phyloP scores from a whole-genome alignment of 495 filamentous ascomycete genomes.

The Xylaria intraflava region DNA sequence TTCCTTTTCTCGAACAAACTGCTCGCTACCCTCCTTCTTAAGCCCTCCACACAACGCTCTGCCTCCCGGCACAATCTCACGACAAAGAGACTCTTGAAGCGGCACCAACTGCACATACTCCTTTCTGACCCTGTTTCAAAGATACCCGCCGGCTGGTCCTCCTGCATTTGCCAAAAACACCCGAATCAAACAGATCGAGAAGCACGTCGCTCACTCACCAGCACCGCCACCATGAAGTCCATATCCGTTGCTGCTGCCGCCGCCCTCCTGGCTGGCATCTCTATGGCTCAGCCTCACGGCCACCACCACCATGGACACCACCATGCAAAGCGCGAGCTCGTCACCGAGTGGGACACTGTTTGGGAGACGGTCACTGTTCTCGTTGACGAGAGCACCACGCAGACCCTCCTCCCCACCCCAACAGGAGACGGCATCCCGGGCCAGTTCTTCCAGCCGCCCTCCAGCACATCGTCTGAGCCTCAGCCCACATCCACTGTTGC shows the following conservation, averaged over 20 bases:
- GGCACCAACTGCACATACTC: not conserved
- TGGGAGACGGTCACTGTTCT: conserved; percentile 43
- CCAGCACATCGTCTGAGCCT: conserved; percentile 6
- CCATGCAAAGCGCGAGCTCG: conserved; percentile 36
- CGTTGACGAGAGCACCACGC: conserved; percentile 37
- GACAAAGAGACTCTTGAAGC: not conserved
- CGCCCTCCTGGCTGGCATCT: conserved; percentile 38
- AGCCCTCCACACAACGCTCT: conserved; percentile 7
- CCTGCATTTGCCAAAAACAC: not conserved
- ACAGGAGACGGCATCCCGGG: conserved; percentile 23
- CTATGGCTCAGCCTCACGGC: conserved; percentile 38
- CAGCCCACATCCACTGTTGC: not conserved
- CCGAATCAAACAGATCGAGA: not conserved
- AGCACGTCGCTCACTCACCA: not conserved
- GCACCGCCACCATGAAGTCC: conserved; percentile 41
- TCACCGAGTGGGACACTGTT: conserved; percentile 43
- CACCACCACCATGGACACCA: conserved; percentile 32
- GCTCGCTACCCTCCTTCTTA: conserved; percentile 23
- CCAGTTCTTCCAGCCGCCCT: conserved; percentile 36
- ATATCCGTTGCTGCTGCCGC: conserved; percentile 28
- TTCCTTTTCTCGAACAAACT: conserved; percentile 26
- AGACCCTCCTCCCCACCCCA: conserved; percentile 29
- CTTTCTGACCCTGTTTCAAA: conserved; percentile 4
- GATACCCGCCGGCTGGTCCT: conserved; percentile 14
- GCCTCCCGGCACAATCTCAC: not conserved